Evolutionary conservation across 257 asterid species (phyloP).

Genomic region (Mentha longifolia): DNA sequence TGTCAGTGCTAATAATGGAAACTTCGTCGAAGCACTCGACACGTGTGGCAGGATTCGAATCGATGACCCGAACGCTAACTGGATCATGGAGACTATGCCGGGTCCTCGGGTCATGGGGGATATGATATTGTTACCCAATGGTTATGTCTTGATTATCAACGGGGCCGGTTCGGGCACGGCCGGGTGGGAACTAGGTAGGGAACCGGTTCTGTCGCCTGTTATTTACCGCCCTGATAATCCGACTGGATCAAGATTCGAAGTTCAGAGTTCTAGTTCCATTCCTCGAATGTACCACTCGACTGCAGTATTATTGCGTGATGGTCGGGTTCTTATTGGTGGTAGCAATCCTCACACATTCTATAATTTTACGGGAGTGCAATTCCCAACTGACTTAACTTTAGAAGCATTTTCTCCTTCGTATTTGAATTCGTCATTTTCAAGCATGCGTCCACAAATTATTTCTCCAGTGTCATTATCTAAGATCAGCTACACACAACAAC

Average conservation of each 20-base stretch:
- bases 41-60: constrained; percentile 55
- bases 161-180: constrained; percentile 55
- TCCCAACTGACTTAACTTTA: constrained; percentile 48
- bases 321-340: constrained; percentile 51
- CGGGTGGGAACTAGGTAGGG: constrained; percentile 49
- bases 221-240: constrained; percentile 39
- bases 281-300: constrained; percentile 66
- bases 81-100: constrained; percentile 63
- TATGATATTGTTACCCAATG: constrained; percentile 53
- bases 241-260: constrained; percentile 46
- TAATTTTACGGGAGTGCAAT: constrained; percentile 36
- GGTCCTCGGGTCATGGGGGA: constrained; percentile 58
- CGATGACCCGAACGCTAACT: constrained; percentile 44
- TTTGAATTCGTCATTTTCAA: constrained; percentile 17
- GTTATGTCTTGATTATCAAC: constrained; percentile 47
- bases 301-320: constrained; percentile 50
- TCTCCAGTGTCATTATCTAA: constrained; percentile 36
- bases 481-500: constrained; percentile 34
- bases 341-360: constrained; percentile 47
- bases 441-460: constrained; percentile 39
- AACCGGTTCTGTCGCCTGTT: constrained; percentile 45
- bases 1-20: constrained; percentile 34
- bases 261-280: constrained; percentile 30
- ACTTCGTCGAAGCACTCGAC: constrained; percentile 39
- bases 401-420: constrained; percentile 54